A percentile compares a stretch with the other conserved stretches of the same genome.
These are phyloP conservation scores for Arctium minus DNA, from an alignment of 129 eudicot species.

Conservation along the genomic window DNA sequence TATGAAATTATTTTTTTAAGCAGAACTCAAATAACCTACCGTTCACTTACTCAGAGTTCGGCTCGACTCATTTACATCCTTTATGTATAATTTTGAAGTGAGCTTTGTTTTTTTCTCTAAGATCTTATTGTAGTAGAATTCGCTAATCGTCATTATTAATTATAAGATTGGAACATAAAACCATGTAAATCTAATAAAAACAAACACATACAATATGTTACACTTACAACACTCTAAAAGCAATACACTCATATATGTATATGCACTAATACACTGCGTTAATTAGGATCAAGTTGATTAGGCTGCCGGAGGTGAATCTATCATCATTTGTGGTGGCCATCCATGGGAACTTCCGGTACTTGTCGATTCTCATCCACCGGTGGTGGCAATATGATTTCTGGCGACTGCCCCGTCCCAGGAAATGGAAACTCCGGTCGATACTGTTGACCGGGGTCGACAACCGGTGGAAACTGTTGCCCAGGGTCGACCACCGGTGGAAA, in stretches of 20 bases:
- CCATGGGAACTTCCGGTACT: constrained; percentile 2
- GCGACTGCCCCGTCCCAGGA: constrained; percentile 22
- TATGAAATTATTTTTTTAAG: no score
- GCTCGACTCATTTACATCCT: no score
- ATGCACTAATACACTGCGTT: not conserved
- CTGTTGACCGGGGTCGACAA: not conserved
- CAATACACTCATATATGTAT: not conserved
- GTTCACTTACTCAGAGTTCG: no score
- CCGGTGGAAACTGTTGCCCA: not conserved
- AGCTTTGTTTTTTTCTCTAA: no score
- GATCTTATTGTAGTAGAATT: no score
- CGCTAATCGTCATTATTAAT: no score
- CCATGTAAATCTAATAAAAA: not conserved
- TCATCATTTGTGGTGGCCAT: constrained; percentile 1
- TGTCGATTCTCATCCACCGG: constrained; percentile 13
- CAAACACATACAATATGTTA: not conserved
- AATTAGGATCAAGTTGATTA: constrained; percentile 3
- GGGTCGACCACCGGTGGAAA: not conserved
- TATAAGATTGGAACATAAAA: not conserved
- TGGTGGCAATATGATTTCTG: constrained; percentile 25
- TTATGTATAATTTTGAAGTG: no score
- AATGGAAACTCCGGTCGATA: constrained; percentile 12
- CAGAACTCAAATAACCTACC: no score
- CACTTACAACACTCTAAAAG: not conserved
- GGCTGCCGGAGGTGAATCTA: constrained; percentile 2